Evolutionary conservation across 257 asterid genomes (phyloP), one percentile per base, ranked within the genome.

Genomic region (Echites panduratus): DNA sequence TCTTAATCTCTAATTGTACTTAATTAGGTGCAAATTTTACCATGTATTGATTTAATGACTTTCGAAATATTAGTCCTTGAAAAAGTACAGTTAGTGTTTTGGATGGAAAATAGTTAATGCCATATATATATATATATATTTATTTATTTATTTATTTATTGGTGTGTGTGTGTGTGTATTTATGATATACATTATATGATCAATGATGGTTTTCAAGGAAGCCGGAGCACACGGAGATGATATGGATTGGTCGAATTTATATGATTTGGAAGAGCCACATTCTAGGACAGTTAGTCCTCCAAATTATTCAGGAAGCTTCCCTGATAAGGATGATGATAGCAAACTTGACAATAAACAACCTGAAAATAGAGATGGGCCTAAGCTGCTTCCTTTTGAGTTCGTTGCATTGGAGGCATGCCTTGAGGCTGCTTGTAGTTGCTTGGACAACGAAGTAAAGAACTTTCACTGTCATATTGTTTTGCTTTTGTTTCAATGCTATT

Each of bases 371-470:
- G 97, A 90, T 45, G 97, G 98, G 45, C 95, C 89, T 4, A 95
- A 90, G 88, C 84, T 89, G 81, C 95, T 90, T 73, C 99, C 99
- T 0, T 92, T 95, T 41, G 99, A 95, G 82, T 95, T 95, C 79
- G 99, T 92, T 67, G 97, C 96, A 19, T 81, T 92, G 80, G 99
- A 95, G 85, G 96, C 99, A 0, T 95, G 97, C 78, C 97, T 95
- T n/a, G 98, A 95, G 84, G 93, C 96, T 76, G 98, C 99, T 76
- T 90, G 98, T 78, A 84, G 97, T 84, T 84, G 87, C 82, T 85
- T 95, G 91, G 99, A 95, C 52, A 88, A 76, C 70, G 96, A 94
- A 81, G 97, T 94, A 77, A 66, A 35, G 44, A 66, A 71, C 62
- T 71, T 57, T 26, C 22, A 78, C 73, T 40, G 13, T 70, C 54